Evolutionary conservation across 176 grass and related monocot genomes (phyloP).

Genomic region (Hyparrhenia diplandra): DNA sequence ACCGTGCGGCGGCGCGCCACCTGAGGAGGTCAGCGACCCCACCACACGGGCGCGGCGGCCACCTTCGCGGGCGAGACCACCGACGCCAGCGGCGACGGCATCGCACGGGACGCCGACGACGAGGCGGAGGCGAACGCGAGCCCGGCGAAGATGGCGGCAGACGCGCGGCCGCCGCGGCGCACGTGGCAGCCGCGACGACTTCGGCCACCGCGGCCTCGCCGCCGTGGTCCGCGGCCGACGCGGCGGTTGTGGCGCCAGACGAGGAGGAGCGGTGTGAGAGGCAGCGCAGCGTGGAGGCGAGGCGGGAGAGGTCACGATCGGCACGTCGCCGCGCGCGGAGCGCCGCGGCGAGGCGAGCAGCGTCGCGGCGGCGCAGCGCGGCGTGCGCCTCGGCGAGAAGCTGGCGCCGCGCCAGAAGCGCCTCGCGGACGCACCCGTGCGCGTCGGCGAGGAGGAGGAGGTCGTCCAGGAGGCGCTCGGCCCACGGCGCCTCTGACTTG

Average conservation of each 20-base stretch:
- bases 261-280: conserved; percentile 3
- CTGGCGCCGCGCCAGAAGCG: conserved; percentile 32
- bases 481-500: neutral
- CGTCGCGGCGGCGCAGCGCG: conserved; percentile 39
- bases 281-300: conserved; percentile 39
- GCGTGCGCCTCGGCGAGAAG: conserved; percentile 50
- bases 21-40: conserved; percentile 59
- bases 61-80: conserved; percentile 25
- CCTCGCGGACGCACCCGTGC: conserved; percentile 52
- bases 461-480: conserved; percentile 56
- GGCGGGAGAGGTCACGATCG: conserved; percentile 41
- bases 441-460: conserved; percentile 55
- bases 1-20: conserved; percentile 56
- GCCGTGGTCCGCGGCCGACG: conserved; percentile 5
- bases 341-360: conserved; percentile 30
- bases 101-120: conserved; percentile 26
- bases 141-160: conserved; percentile 45
- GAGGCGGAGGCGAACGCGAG: conserved; percentile 47
- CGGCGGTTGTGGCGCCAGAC: too few relatives aligned
- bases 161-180: conserved; percentile 40
- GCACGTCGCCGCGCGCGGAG: conserved; percentile 39
- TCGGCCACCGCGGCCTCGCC: conserved; percentile 37
- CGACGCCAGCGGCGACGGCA: neutral
- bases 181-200: conserved; percentile 34
- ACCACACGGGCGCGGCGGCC: conserved; percentile 49